phyloP scores from a whole-genome alignment of 2,329 filamentous ascomycete species.

The Calonectria pauciramosa region DNA sequence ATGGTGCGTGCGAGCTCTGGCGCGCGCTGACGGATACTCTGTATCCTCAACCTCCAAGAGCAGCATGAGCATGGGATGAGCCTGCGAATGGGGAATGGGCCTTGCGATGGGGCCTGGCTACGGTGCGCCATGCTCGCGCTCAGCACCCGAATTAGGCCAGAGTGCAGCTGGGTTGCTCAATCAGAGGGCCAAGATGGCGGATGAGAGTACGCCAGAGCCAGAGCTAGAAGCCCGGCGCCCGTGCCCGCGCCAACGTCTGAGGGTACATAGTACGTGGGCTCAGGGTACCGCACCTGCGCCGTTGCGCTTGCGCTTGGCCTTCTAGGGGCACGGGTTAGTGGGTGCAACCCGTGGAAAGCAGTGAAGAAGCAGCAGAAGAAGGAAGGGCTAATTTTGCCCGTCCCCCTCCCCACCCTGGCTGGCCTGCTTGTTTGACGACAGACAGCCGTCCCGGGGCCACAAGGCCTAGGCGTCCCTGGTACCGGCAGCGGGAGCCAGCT shows the following conservation, averaged over 20 bases:
- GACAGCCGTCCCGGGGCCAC: conserved; percentile 4
- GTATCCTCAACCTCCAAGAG: background rate
- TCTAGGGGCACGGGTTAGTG: conserved; percentile 3
- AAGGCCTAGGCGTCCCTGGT: conserved; percentile 8
- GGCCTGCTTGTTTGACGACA: conserved; percentile 3
- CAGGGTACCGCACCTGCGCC: conserved; percentile 37
- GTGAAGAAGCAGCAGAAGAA: conserved; percentile 8
- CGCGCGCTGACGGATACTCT: conserved; percentile 8
- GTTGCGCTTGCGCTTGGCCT: conserved; percentile 18
- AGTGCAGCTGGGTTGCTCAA: background rate
- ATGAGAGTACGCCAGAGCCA: background rate
- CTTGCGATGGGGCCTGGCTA: background rate
- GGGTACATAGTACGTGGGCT: conserved; percentile 43
- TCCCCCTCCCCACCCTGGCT: conserved; percentile 25
- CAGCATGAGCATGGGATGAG: background rate
- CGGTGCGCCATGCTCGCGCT: conserved; percentile 12
- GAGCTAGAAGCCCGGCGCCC: conserved; percentile 13
- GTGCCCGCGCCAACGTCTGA: conserved; percentile 26
- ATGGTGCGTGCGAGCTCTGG: conserved; percentile 15
- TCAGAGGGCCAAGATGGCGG: background rate
- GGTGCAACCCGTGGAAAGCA: conserved; percentile 39
- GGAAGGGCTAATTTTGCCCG: conserved; percentile 29
- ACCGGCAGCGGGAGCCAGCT: conserved; percentile 8
- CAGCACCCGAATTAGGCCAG: conserved; percentile 22
- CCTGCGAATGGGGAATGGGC: background rate